Base-by-base conservation (phyloP, 2,329 filamentous ascomycete species). In the Nakataea oryzae region DNA sequence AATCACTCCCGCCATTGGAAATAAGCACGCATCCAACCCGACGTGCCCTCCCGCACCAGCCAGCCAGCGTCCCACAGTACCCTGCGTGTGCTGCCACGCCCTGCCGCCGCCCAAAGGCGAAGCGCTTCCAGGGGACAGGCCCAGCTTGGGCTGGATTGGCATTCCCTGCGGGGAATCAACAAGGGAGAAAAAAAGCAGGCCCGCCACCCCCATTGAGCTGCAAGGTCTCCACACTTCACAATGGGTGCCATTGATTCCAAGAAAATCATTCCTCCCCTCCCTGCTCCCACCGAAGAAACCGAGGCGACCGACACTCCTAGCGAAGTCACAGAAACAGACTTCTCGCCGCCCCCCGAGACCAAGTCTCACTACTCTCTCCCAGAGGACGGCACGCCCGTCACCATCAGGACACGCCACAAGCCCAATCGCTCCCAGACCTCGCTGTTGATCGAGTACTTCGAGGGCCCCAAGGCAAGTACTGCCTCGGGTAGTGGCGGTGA, bases 401-500 rank as follows among this genome's bases (percentile, higher is more conserved):
- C 91, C 64, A 96, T 99, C 73, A 87, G 88, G 72, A 96, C 93
- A 57, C 85, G 83, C 64, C 81, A 84, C 71, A 78, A 76, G 66
- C 70, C 79, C 65, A 82, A 78, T 71, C 76, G 84, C 69, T 96
- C 91, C 57, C 92, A 96, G 77, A 96, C 93, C 50, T 96, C 91
- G 62, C 81, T 97, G 67, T 81, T 97, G 69, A 97, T 97, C 70
- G 93, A 97, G 76, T 96, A 96, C 75, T 97, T 96, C 70, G 93
- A 96, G 76, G 90, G 86, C 67, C 86, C 87, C 65, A 93, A 90
- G 73, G 64, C 68, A 56, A 28, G 26, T 47, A 50, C 34, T 27
- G 71, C 71, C 62, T 75, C 80, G 63, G 78, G 79, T 66, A 77
- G 83, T 62, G 80, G 80, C 68, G 79, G 80, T 68, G 83, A 86